These are phyloP conservation scores for Fusarium oligoseptatum DNA, from an alignment of 2,329 filamentous ascomycete genomes.

Conservation along the genomic window DNA sequence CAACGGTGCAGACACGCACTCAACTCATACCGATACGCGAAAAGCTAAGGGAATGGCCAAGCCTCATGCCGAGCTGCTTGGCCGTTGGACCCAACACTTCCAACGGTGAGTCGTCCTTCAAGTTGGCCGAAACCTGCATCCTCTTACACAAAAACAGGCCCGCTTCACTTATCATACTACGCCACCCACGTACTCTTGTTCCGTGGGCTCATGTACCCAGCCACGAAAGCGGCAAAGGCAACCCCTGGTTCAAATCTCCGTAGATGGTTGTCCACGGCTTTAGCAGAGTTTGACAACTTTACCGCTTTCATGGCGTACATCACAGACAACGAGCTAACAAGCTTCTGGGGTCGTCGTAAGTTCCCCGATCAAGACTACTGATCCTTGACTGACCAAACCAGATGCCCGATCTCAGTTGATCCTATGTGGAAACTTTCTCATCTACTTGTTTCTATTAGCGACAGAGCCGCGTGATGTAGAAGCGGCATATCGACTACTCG, in stretches of 20 bases:
- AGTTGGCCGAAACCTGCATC: not conserved
- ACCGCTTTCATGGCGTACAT: constrained; percentile 54
- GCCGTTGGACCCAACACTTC: constrained; percentile 28
- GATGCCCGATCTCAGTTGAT: constrained; percentile 60
- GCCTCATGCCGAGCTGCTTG: constrained; percentile 52
- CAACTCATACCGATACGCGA: constrained; percentile 47
- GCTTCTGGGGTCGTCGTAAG: constrained; percentile 61
- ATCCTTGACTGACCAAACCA: constrained; percentile 17
- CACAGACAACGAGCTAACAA: constrained; percentile 52
- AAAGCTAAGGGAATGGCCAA: constrained; percentile 53
- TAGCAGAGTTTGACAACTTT: constrained; percentile 55
- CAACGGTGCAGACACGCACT: constrained; percentile 26
- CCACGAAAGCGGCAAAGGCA: constrained; percentile 56
- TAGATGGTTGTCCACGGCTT: constrained; percentile 51
- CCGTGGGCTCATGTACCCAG: constrained; percentile 61
- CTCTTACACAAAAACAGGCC: constrained; percentile 44
- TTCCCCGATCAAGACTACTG: constrained; percentile 21
- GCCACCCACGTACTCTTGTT: constrained; percentile 58
- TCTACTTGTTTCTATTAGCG: constrained; percentile 61
- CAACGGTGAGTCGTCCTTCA: constrained; percentile 34
- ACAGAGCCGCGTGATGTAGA: constrained; percentile 52
- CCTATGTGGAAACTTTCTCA: constrained; percentile 62
- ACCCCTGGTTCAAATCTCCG: constrained; percentile 53
- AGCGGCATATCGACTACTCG: constrained; percentile 52
- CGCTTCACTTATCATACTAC: constrained; percentile 59